These are phyloP conservation scores for Trametes maxima DNA, from an alignment of 768 basidiomycete species.

Conservation along the genomic window DNA sequence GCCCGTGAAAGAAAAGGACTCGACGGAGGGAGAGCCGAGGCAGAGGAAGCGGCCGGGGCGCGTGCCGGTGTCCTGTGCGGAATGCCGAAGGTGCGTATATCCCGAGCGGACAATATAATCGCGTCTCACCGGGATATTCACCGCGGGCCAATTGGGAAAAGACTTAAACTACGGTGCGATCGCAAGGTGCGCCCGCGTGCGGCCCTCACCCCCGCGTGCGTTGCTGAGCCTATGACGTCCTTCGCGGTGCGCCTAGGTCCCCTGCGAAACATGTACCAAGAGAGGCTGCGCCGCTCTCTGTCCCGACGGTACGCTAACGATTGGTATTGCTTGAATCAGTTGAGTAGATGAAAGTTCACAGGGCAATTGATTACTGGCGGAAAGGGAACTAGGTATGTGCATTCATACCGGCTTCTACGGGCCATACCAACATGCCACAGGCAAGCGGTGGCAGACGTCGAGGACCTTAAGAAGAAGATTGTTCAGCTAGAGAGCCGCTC, in stretches of 20 bases:
- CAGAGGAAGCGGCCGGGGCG: slow-evolving; percentile 51
- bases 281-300: slow-evolving; percentile 77
- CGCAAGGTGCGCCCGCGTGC: slow-evolving; percentile 29
- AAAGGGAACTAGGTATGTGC: slow-evolving; percentile 55
- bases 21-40: slow-evolving; percentile 30
- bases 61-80: slow-evolving; percentile 44
- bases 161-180: slow-evolving; percentile 39
- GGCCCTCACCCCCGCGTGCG: not conserved
- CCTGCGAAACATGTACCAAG: slow-evolving; percentile 77
- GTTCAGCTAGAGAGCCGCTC: slow-evolving; percentile 57
- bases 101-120: not conserved
- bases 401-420: too few relatives aligned
- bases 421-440: slow-evolving; percentile 30
- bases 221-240: not conserved
- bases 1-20: slow-evolving; percentile 21
- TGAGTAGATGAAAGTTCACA: slow-evolving; percentile 25
- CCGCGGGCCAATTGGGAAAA: slow-evolving; percentile 6
- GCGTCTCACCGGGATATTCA: not conserved
- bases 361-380: slow-evolving; percentile 55
- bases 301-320: slow-evolving; percentile 58
- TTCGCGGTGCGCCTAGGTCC: slow-evolving; percentile 48
- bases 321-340: not conserved
- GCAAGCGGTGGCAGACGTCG: slow-evolving; percentile 66
- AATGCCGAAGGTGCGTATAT: slow-evolving; percentile 36
- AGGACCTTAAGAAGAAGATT: slow-evolving; percentile 69